Percentiles rank a stretch among this genome's conserved stretches.
These are phyloP conservation scores for Venturia nashicola DNA, from an alignment of 2,329 filamentous ascomycete genomes.

Conservation along the genomic window DNA sequence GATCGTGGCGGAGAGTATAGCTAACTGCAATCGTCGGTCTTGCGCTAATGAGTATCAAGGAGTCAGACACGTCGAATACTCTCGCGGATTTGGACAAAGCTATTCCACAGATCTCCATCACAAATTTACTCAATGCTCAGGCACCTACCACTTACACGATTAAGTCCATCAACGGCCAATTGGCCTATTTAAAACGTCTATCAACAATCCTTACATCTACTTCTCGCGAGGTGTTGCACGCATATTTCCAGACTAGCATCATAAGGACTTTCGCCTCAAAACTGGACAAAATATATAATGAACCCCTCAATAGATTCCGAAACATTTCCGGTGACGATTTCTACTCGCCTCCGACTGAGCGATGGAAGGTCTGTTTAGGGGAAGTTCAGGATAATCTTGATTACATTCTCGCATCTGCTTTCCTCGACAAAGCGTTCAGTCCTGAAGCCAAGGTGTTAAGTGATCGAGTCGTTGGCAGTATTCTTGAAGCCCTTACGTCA, in stretches of 20 bases:
- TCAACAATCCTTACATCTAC: constrained; percentile 43
- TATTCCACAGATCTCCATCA: constrained; percentile 43
- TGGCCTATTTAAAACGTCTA: constrained; percentile 19
- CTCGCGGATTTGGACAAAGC: constrained; percentile 44
- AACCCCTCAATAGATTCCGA: constrained; percentile 34
- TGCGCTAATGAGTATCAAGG: background rate
- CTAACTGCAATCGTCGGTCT: background rate
- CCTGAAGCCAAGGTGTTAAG: constrained; percentile 53
- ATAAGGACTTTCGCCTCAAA: background rate
- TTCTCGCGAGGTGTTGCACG: constrained; percentile 42
- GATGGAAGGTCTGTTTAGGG: constrained; percentile 52
- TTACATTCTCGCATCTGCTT: constrained; percentile 61
- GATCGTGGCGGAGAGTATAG: background rate
- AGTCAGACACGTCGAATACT: constrained; percentile 23
- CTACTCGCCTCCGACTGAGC: constrained; percentile 44
- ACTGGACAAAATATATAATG: background rate
- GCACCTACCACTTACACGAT: constrained; percentile 32
- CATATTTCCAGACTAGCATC: constrained; percentile 35
- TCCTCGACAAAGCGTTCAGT: constrained; percentile 55
- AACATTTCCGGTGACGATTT: constrained; percentile 16
- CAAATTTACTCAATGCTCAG: constrained; percentile 31
- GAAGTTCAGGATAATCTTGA: constrained; percentile 46
- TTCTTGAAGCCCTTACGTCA: constrained; percentile 53
- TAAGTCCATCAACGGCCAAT: constrained; percentile 41
- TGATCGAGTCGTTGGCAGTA: constrained; percentile 56